Evolutionary conservation across 768 basidiomycete genomes (phyloP), one percentile per base, ranked within the genome.

Genomic region (Suillus paluster): DNA sequence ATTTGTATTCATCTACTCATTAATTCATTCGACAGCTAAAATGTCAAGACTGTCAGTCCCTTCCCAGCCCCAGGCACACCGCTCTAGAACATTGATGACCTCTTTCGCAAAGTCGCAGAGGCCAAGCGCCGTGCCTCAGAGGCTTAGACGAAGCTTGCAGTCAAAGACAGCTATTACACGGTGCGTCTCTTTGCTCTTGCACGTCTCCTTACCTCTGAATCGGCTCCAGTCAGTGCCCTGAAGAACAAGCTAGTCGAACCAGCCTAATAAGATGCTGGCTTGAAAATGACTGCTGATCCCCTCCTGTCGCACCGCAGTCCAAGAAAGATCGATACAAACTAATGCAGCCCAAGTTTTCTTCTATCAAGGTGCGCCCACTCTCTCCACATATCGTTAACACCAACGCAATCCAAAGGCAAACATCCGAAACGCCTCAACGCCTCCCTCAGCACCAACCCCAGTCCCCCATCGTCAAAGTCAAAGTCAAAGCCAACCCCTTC

Each of bases 331-430:
- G 91, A 63, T 97, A 97, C 77, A 97, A 96, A 73, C 95, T 96
- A 19, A 98, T 99, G 96, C 95, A 95, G 65, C 97, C 97, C 56
- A 99, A 99, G 76, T 99, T 99, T 75, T 92, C 96, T 0, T 94
- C 94, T 3, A 95, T 97, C 76, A 95, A 91, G 80, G 93, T 89
- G 21, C 52, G 80, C 46, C 9, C 34, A 45, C 27, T 44, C 15
- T 17, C 34, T 8, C 23, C 45, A n/a, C 12, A 34, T 21, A 19
- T 61, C 46, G 36, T 44, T 25, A 49, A 23, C 61, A 63, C 27
- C 63, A 14, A 68, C 48, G 4, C 34, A 10, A 1, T 19, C 53
- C 7, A 14, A 56, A 88, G 83, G 92, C 91, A 6, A 96, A 97
- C 67, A 84, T 84, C 9, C 86, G 92, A 19, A 90, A 87, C 64